Evolutionary conservation across 2,329 filamentous ascomycete genomes (phyloP).

Genomic region (Didymella segeticola): DNA sequence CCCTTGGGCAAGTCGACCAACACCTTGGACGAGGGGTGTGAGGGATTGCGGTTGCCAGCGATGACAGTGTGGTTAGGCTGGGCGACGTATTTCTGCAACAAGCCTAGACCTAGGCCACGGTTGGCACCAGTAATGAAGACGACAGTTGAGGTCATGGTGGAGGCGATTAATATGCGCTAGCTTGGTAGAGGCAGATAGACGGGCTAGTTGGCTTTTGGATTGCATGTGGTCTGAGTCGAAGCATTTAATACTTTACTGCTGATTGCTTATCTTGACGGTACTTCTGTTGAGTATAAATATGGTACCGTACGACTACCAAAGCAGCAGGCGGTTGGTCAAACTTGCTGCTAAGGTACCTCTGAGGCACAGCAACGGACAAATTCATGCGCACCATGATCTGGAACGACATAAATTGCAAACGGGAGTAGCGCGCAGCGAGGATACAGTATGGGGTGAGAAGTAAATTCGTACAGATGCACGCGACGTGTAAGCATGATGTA

Average conservation of each 20-base stretch:
- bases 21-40: constrained; percentile 1
- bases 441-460: too few species aligned
- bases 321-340: too few species aligned
- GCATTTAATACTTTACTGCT: background rate
- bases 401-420: too few species aligned
- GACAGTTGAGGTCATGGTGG: background rate
- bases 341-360: too few species aligned
- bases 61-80: constrained; percentile 3
- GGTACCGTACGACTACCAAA: too few species aligned
- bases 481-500: background rate
- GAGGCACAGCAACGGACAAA: too few species aligned
- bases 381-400: too few species aligned
- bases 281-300: too few species aligned
- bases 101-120: constrained; percentile 8
- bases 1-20: background rate
- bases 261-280: background rate
- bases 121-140: constrained; percentile 10
- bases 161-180: background rate
- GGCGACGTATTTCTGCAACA: constrained; percentile 4
- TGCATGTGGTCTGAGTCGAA: background rate
- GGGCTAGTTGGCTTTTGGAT: background rate
- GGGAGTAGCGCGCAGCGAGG: too few species aligned
- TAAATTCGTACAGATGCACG: too few species aligned
- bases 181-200: background rate
- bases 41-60: background rate